A percentile compares a stretch with the other conserved stretches of the same genome.
These are phyloP conservation scores for Aphanomyces astaci DNA, from an alignment of 352 stramenopile genomes.

Conservation along the genomic window DNA sequence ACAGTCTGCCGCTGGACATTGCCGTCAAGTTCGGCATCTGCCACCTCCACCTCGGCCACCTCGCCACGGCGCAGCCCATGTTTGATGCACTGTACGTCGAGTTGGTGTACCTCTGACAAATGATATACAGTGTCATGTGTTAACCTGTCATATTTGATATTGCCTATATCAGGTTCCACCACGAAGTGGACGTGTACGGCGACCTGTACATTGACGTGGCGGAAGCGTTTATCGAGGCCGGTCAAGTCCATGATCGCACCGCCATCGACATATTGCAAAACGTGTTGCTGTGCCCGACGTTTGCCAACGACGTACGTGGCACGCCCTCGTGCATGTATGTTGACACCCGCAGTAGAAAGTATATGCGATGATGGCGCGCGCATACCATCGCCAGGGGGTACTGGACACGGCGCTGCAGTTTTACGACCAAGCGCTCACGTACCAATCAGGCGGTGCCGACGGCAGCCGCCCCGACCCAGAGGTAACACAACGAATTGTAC, in stretches of 20 bases:
- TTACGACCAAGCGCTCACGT: conserved; percentile 61
- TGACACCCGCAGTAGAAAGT: conserved; percentile 1
- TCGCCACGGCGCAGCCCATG: conserved; percentile 65
- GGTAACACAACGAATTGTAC: neutral
- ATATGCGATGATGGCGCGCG: conserved; percentile 1
- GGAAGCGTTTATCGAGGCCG: conserved; percentile 60
- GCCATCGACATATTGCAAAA: conserved; percentile 60
- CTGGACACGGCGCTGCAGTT: conserved; percentile 67
- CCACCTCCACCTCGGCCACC: conserved; percentile 67
- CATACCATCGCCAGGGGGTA: conserved; percentile 40
- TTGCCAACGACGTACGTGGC: conserved; percentile 40
- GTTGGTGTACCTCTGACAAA: neutral
- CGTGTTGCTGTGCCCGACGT: conserved; percentile 54
- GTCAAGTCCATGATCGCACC: conserved; percentile 55
- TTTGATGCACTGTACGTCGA: conserved; percentile 50
- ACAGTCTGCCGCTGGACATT: conserved; percentile 74
- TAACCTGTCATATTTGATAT: neutral
- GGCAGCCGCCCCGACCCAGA: conserved; percentile 39
- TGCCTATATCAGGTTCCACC: conserved; percentile 34
- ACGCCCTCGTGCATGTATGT: neutral
- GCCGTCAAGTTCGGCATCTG: conserved; percentile 84
- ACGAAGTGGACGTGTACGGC: conserved; percentile 78
- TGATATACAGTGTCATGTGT: neutral
- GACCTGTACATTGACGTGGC: conserved; percentile 79
- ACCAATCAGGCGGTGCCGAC: conserved; percentile 52